Evolutionary conservation across 129 eudicot species (phyloP), one percentile per base, ranked within the genome.

Genomic region (Artemisia annua): DNA sequence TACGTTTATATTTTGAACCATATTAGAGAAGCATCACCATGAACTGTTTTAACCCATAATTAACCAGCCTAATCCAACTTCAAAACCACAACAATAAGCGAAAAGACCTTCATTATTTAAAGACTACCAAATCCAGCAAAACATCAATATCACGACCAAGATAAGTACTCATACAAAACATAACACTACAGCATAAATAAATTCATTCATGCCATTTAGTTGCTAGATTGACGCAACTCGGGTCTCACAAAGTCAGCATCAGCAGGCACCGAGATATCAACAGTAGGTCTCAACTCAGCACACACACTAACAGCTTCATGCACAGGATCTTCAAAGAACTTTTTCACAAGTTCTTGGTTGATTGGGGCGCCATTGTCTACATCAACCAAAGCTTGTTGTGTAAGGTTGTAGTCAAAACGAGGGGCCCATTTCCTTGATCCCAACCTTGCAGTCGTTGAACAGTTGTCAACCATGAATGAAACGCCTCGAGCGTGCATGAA

Each of bases 401-500:
- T 89, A 35, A 92, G 84, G 66, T 83, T 80, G 84, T 92, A 92
- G 51, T 92, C 98, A 8, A 92, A 92, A 3, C 96, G 83, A 19
- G 95, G 96, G 44, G 96, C 96, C 98, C 98, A 92, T 74, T 92
- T 92, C 78, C 98, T 89, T 15, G 96, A 89, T 44, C 98, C 98
- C 11, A 89, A 55, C 7, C 95, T 70, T 26, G 96, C 96, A 6
- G 98, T 89, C 1, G 98, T 92, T 0, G 98, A 93, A 67, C 98
- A 93, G 82, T 93, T 93, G 81, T 93, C 97, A 9, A 93, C 98
- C 98, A 93, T 93, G 66, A 93, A 93, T 3, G 98, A 88, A 56
- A 93, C 96, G 22, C 98, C 98, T 39, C 98, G 89, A 11, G 98
- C 98, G 66, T 93, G 98, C 97, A 93, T 93, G 85, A 93, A 93